Base-by-base conservation (phyloP, 805 yeast genomes). In the Yamadazyma laniorum region DNA sequence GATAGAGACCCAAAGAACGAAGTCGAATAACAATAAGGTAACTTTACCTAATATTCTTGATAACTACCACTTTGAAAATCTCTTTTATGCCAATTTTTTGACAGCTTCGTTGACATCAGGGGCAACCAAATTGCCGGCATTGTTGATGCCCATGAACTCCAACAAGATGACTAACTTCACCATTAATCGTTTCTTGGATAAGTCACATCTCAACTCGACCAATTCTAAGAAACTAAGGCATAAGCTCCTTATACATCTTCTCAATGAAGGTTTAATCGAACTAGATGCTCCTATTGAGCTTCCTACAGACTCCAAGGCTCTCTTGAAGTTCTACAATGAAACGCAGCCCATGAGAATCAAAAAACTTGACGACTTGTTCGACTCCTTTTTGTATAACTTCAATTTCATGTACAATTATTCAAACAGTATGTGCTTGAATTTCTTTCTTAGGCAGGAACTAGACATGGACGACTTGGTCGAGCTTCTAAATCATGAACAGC, bases 281-380 rank as follows among this genome's bases (percentile, higher is more conserved):
- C 4, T 38, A 40, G 34, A 39, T 33, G 28, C 36, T 15, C 18
- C 36, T 30, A 6, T 32, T 36, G 34, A 32, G 19, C 21, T 33
- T 13, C 34, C 30, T 8, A 29, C 37, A 5, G 15, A 29, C 18
- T 14, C 21, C 13, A 34, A 25, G 22, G 18, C 18, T 25, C 17
- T 40, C 13, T 16, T 40, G 19, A 15, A 27, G 12, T 29, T n/a
- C 17, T 37, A 37, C 17, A 41, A 41, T 30, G 6, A 21, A 8
- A 13, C 7, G 15, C 29, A 36, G 14, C 27, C 14, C 3, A 33
- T 31, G n/a, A 41, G 17, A 32, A 50, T 29, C 40, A 45, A 13
- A 5, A 68, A 68, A 40, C 40, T 58, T 13, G 74, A 68, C 40
- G 74, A 68, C 48, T 55, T 68, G 45, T 53, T 65, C n/a, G 74